A percentile compares a stretch with the other conserved stretches of the same genome.
Evolutionary conservation across 495 filamentous ascomycete genomes (phyloP).

Genomic region (Hypoxylon cercidicola): DNA sequence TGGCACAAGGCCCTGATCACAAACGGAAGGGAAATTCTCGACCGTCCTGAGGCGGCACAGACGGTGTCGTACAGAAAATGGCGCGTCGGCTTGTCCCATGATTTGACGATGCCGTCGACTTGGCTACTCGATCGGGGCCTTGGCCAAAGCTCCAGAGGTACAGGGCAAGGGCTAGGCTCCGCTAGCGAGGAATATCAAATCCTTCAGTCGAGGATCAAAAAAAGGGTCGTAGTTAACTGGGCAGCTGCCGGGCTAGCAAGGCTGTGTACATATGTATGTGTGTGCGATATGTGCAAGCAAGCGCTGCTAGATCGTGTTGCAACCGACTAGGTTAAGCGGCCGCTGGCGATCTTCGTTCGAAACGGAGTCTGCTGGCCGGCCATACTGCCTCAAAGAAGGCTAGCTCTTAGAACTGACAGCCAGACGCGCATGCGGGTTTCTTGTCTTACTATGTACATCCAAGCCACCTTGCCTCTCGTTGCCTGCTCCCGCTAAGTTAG

Average conservation of each 20-base stretch:
- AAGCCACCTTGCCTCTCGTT: conserved; percentile 3
- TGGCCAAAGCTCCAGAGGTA: conserved; percentile 7
- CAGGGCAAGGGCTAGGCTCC: conserved; percentile 31
- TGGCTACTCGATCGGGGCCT: conserved; percentile 32
- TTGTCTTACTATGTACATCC: conserved; percentile 21
- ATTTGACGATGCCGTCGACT: conserved; percentile 36
- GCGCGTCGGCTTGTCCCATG: conserved; percentile 46
- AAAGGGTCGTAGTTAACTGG: conserved; percentile 33
- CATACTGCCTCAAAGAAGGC: conserved; percentile 50
- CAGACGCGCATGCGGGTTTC: conserved; percentile 34
- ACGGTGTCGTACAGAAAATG: conserved; percentile 53
- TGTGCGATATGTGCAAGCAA: conserved; percentile 31
- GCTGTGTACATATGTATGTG: conserved; percentile 14
- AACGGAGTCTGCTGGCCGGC: conserved; percentile 52
- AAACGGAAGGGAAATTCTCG: conserved; percentile 40
- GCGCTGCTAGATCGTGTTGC: conserved; percentile 47
- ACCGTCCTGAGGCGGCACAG: conserved; percentile 43
- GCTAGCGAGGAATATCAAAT: conserved; percentile 38
- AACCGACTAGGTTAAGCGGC: conserved; percentile 46
- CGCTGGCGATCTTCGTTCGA: conserved; percentile 51
- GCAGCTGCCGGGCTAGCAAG: conserved; percentile 38
- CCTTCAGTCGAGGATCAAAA: conserved; percentile 42
- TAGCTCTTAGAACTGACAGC: conserved; percentile 41
- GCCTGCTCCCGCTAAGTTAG: conserved; percentile 15
- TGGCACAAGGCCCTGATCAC: conserved; percentile 37